Evolutionary conservation across 1,139 yeast genomes (phyloP).

Genomic region (Debaryomyces sp.): DNA sequence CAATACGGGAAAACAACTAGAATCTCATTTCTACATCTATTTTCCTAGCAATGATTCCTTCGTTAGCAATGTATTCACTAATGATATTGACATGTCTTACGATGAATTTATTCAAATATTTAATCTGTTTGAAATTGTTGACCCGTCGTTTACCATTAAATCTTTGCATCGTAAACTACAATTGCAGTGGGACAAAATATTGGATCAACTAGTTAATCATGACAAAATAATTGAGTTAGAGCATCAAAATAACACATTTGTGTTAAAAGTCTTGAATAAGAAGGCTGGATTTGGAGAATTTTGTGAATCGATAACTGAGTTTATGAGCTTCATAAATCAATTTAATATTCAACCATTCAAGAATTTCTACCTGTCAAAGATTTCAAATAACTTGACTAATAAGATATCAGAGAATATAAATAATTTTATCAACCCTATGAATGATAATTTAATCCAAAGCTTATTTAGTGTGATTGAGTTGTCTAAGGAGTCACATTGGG

Average conservation of each 20-base stretch:
- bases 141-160: constrained; percentile 14
- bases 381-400: constrained; percentile 33
- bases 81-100: constrained; percentile 15
- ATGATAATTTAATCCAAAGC: constrained; percentile 18
- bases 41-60: constrained; percentile 29
- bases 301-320: constrained; percentile 27
- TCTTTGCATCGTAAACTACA: constrained; percentile 17
- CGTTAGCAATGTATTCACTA: constrained; percentile 10
- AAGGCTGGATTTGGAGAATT: constrained; percentile 11
- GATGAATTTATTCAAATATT: constrained; percentile 16
- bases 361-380: constrained; percentile 30
- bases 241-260: constrained; percentile 11
- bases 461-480: constrained; percentile 27
- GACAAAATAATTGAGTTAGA: constrained; percentile 17
- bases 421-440: constrained; percentile 20
- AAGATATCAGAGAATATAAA: constrained; percentile 34
- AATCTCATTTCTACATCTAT: constrained; percentile 14
- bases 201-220: constrained; percentile 17
- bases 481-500: constrained; percentile 32
- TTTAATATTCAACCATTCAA: constrained; percentile 26
- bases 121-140: constrained; percentile 13
- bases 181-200: constrained; percentile 21
- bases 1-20: constrained; percentile 11
- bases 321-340: constrained; percentile 34
- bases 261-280: constrained; percentile 7